Base-by-base conservation (phyloP, 2,329 filamentous ascomycete species). In the Madurella mycetomatis region DNA sequence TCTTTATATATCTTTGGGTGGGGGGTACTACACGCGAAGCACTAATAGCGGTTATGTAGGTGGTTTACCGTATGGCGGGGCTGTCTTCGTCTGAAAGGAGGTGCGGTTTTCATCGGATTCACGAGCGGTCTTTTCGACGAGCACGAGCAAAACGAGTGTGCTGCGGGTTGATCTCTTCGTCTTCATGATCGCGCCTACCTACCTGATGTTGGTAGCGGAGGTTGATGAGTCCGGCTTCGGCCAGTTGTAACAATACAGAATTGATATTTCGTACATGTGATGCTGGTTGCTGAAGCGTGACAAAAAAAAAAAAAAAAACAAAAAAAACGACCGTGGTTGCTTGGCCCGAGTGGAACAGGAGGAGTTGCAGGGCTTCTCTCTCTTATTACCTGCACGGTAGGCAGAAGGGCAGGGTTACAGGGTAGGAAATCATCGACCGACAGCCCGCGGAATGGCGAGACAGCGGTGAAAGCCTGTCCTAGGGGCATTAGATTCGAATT, bases 1-100 rank as follows among this genome's bases (percentile, higher is more conserved):
- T 25, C 3, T 25, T 25, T 25, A 25, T 25, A 4, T 25, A 4
- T 25, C 25, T 7, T 25, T 25, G 3, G 4, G 25, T 25, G 34
- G 13, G 9, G 4, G 13, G 11, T 37, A 37, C 34, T 5, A 9
- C 9, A 3, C 34, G 9, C 34, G 34, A 37, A 37, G 9, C 7
- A 25, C 11, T 51, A 48, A 52, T 55, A 16, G 48, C 31, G 48
- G 47, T 39, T 37, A 17, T 41, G 37, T 32, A 9, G 48, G 25
- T 19, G 15, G 25, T 17, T 15, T 18, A 12, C 12, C 2, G 34
- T 39, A 25, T 16, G 42, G 15, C 2, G n/a, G 41, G 15, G 32
- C 18, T 45, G 31, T 49, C 15, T 31, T 31, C 30, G 19, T 30
- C 34, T 41, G 34, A 44, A 43, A 44, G 40, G 17, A n/a, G 47